Conservation (phyloP, 2,329 filamentous ascomycete genomes). For the Hawksworthiomyces lignivorus region DNA sequence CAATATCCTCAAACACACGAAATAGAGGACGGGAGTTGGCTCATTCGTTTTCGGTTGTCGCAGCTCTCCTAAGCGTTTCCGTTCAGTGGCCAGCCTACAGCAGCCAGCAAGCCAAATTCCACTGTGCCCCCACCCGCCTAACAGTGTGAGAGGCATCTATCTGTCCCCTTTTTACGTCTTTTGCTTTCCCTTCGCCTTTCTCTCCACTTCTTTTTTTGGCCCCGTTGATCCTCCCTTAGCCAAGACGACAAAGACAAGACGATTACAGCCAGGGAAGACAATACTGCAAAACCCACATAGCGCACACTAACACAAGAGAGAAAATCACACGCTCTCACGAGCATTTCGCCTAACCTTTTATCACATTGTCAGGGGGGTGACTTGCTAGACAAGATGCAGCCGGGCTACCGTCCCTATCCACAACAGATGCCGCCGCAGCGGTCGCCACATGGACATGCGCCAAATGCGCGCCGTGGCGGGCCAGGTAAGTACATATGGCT, state of each 20-base stretch:
- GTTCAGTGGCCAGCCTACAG: no score
- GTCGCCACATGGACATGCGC: slow-evolving; percentile 28
- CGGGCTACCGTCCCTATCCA: slow-evolving; percentile 43
- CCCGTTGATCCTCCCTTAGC: not conserved
- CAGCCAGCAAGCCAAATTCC: not conserved
- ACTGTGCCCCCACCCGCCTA: no score
- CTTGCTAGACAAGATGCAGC: slow-evolving; percentile 42
- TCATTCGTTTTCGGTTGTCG: not conserved
- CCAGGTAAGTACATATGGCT: slow-evolving; percentile 40
- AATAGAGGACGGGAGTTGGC: slow-evolving; percentile 1
- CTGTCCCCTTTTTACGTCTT: not conserved
- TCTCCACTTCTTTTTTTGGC: slow-evolving; percentile 2
- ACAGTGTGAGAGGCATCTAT: no score
- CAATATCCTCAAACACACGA: slow-evolving; percentile 3
- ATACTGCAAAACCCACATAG: no score
- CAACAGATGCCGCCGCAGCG: slow-evolving; percentile 43
- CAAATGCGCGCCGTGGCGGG: slow-evolving; percentile 37
- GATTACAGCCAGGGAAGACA: not conserved
- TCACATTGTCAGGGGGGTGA: not conserved
- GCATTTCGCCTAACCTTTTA: no score
- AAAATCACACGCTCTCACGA: no score
- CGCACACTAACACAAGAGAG: no score
- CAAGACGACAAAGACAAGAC: not conserved
- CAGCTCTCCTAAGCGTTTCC: no score
- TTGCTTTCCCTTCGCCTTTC: not conserved